Evolutionary conservation across 2,329 filamentous ascomycete species (phyloP).

Genomic region (Fusarium piperis): DNA sequence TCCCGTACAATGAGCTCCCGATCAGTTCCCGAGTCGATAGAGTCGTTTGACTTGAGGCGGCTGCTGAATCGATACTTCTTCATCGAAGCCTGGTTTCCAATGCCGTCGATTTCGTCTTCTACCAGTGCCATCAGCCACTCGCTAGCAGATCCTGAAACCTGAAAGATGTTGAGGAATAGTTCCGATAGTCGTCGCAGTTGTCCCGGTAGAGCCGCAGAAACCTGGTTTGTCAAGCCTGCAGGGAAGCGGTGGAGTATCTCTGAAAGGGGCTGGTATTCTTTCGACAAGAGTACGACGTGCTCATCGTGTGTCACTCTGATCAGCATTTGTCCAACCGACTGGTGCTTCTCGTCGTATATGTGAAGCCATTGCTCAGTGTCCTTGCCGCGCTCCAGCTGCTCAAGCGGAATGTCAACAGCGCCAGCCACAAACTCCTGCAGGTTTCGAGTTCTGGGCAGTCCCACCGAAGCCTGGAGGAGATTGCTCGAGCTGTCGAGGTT

Average conservation of each 20-base stretch:
- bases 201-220: constrained; percentile 80
- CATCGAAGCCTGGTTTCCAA: constrained; percentile 81
- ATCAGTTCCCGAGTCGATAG: constrained; percentile 68
- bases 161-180: constrained; percentile 91
- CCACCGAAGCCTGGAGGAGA: constrained; percentile 41
- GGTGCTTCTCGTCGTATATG: constrained; percentile 78
- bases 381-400: constrained; percentile 79
- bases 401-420: constrained; percentile 82
- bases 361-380: constrained; percentile 91
- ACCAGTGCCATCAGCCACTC: constrained; percentile 95
- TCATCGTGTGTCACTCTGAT: constrained; percentile 88
- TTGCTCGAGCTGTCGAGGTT: constrained; percentile 56
- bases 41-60: constrained; percentile 77
- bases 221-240: constrained; percentile 83
- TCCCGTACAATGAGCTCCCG: constrained; percentile 79
- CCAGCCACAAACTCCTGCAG: constrained; percentile 68
- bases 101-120: constrained; percentile 96
- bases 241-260: constrained; percentile 87
- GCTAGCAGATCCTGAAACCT: constrained; percentile 83
- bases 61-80: constrained; percentile 78
- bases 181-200: constrained; percentile 85
- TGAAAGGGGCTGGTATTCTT: constrained; percentile 85
- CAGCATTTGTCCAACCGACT: constrained; percentile 83
- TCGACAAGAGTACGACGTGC: constrained; percentile 84
- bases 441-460: constrained; percentile 50